phyloP scores from a whole-genome alignment of 2,329 filamentous ascomycete genomes.

The Mariannaea elegans region DNA sequence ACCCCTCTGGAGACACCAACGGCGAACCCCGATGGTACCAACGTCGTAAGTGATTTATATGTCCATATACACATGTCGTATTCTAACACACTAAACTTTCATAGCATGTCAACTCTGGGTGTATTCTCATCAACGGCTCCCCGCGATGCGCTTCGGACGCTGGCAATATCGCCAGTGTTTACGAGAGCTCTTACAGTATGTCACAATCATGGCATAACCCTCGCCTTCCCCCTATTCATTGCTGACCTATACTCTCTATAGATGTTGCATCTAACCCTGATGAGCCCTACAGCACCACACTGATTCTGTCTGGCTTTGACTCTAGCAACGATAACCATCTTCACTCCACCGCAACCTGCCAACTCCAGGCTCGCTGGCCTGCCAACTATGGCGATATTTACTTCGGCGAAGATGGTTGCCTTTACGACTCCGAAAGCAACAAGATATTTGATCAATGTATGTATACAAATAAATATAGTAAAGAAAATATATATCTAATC shows the following conservation, averaged over 20 bases:
- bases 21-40: constrained; percentile 23
- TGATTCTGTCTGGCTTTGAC: constrained; percentile 23
- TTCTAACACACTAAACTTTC: neutral
- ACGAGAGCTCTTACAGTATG: too few species aligned
- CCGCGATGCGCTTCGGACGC: too few species aligned
- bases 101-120: constrained; percentile 22
- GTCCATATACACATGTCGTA: too few species aligned
- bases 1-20: neutral
- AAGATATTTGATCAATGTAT: too few species aligned
- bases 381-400: constrained; percentile 21
- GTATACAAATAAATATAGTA: too few species aligned
- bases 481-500: too few species aligned
- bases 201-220: too few species aligned
- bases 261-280: too few species aligned
- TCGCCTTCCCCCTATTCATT: too few species aligned
- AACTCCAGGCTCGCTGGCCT: constrained; percentile 20
- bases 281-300: constrained; percentile 11
- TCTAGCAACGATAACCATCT: constrained; percentile 9
- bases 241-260: neutral
- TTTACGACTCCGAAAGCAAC: too few species aligned
- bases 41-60: constrained; percentile 13
- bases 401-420: constrained; percentile 17
- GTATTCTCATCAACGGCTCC: constrained; percentile 15
- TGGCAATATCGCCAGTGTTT: too few species aligned
- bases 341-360: constrained; percentile 13